Evolutionary conservation across 129 eudicot species (phyloP).

Genomic region (Saposhnikovia divaricata): DNA sequence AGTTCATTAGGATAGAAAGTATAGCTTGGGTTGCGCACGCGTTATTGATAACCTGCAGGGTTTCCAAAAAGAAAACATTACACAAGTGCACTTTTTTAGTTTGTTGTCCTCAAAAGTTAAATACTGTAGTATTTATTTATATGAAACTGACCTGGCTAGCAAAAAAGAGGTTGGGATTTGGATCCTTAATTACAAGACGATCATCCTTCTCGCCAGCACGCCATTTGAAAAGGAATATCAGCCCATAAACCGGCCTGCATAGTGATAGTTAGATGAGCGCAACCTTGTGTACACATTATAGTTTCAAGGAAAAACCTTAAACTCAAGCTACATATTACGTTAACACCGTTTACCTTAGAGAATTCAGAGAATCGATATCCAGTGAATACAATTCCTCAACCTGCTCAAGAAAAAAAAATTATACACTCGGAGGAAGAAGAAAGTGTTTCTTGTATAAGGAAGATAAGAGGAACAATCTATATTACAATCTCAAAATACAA

Average conservation of each 20-base stretch:
- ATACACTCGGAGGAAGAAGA: slow-evolving; percentile 8
- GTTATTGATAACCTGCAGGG: slow-evolving; percentile 76
- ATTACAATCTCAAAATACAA: background rate
- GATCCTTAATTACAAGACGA: slow-evolving; percentile 84
- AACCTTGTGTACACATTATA: background rate
- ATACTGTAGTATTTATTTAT: background rate
- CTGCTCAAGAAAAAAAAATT: slow-evolving; percentile 32
- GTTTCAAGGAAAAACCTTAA: background rate
- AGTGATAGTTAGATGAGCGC: background rate
- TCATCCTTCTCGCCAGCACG: slow-evolving; percentile 97
- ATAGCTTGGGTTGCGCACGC: slow-evolving; percentile 99
- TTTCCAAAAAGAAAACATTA: background rate
- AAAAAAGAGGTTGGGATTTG: slow-evolving; percentile 80
- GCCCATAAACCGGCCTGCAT: slow-evolving; percentile 82
- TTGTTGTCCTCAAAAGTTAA: background rate
- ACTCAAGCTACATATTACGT: background rate
- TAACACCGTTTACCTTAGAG: slow-evolving; percentile 48
- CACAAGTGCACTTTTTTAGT: background rate
- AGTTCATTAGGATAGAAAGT: slow-evolving; percentile 83
- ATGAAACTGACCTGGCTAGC: slow-evolving; percentile 77
- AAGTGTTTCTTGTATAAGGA: background rate
- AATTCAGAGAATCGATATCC: slow-evolving; percentile 86
- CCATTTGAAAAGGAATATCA: slow-evolving; percentile 93
- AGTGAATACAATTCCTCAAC: slow-evolving; percentile 95
- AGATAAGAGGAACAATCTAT: background rate